These are phyloP conservation scores for Fulvia fulva DNA, from an alignment of 2,329 filamentous ascomycete species.

Conservation along the genomic window DNA sequence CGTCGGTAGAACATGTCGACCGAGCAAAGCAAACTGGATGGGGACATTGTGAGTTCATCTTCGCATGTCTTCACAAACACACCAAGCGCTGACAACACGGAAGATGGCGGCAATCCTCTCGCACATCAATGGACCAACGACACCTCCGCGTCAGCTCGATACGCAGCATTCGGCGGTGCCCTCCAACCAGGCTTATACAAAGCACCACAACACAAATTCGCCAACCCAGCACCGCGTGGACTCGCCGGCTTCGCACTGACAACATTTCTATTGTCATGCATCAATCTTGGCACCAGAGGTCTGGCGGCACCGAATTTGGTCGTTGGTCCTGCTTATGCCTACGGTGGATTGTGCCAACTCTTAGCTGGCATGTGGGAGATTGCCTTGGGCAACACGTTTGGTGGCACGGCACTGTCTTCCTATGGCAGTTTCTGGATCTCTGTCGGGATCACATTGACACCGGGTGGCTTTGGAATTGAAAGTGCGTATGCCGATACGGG, in stretches of 20 bases:
- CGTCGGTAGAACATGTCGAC: neutral
- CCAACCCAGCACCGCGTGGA: conserved; percentile 4
- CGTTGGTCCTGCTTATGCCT: conserved; percentile 3
- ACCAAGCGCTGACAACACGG: neutral
- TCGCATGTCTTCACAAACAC: neutral
- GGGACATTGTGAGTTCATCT: neutral
- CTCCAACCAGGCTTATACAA: conserved; percentile 8
- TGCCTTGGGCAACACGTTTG: conserved; percentile 5
- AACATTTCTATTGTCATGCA: conserved; percentile 4
- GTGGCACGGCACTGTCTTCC: conserved; percentile 6
- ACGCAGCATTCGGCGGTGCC: conserved; percentile 6
- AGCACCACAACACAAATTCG: neutral
- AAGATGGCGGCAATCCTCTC: conserved; percentile 8
- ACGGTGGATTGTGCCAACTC: conserved; percentile 4
- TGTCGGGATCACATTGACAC: conserved; percentile 5
- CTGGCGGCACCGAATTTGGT: neutral
- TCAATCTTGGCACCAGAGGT: conserved; percentile 5
- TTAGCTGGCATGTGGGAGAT: conserved; percentile 10
- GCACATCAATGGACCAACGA: conserved; percentile 1
- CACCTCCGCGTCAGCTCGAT: neutral
- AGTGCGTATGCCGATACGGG: conserved; percentile 1
- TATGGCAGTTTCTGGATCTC: conserved; percentile 10
- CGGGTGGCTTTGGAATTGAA: conserved; percentile 1
- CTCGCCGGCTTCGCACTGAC: conserved; percentile 7
- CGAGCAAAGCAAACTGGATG: neutral